These are phyloP conservation scores for Penicillium glabrum DNA, from an alignment of 2,329 filamentous ascomycete species.

Conservation along the genomic window DNA sequence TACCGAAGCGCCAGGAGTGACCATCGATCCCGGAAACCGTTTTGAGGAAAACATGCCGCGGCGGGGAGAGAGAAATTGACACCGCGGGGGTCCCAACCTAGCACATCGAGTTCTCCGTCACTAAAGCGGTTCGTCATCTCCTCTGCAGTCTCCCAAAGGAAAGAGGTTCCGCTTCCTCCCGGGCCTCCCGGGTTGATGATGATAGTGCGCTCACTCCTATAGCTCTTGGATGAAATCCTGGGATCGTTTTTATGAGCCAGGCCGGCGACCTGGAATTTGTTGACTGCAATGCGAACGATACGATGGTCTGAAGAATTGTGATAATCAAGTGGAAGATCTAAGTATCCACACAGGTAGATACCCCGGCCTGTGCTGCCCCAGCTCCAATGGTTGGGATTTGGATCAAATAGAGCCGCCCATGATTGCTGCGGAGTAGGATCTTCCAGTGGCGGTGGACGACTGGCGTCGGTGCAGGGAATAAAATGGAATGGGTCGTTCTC, in stretches of 20 bases:
- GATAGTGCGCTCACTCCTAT: conserved; percentile 16
- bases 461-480: conserved; percentile 14
- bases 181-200: conserved; percentile 18
- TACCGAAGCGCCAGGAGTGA: conserved; percentile 10
- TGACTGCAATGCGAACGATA: conserved; percentile 15
- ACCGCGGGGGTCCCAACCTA: conserved; percentile 19
- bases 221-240: neutral
- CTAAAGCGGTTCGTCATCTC: conserved; percentile 15
- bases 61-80: conserved; percentile 16
- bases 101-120: conserved; percentile 12
- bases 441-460: conserved; percentile 8
- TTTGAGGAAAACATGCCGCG: conserved; percentile 11
- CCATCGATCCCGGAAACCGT: conserved; percentile 14
- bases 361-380: conserved; percentile 12
- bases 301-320: conserved; percentile 13
- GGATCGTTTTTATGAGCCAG: neutral
- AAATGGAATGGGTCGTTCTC: conserved; percentile 14
- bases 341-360: conserved; percentile 18
- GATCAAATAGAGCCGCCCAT: conserved; percentile 4
- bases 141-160: conserved; percentile 8
- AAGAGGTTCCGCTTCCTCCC: conserved; percentile 14
- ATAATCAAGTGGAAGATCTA: conserved; percentile 18
- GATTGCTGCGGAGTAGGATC: conserved; percentile 7
- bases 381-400: conserved; percentile 12
- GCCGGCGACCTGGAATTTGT: conserved; percentile 17